Base-by-base conservation (phyloP, 805 yeast genomes). In the Starmerella roubikii region DNA sequence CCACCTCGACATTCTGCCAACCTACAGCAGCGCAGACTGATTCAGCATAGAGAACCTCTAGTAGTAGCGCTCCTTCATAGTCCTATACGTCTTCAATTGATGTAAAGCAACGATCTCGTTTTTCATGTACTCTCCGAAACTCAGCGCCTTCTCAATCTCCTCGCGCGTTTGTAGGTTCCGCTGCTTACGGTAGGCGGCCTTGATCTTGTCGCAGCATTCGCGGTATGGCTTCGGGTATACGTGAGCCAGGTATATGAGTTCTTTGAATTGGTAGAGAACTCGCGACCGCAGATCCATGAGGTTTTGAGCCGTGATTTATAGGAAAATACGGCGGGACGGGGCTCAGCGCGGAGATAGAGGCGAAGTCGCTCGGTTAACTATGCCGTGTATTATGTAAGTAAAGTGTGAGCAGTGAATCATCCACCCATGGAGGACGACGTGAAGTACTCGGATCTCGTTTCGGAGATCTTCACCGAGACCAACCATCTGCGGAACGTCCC, bases 171-270 rank as follows among this genome's bases (percentile, higher is more conserved):
- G 34, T 10, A 60, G 35, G 7, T 40, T 44, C 8, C 48, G 39
- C 32, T 58, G 54, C 26, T 39, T 45, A 34, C 50, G 47, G 46
- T 57, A 61, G 11, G 61, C 64, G 13, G 37, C 30, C 32, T 54
- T 51, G 15, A 62, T 46, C 35, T 50, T 46, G 15, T 39, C 40
- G 7, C 56, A 39, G 31, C 57, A 56, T 35, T 50, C 49, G 13
- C 40, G 44, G 41, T 60, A 59, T 9, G 63, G 63, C 26, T 46
- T 50, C 11, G 66, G 66, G 38, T 60, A 61, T 27, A 58, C 63
- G 21, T 51, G 48, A 15, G 62, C 64, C 56, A 61, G 46, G 38
- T 55, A 61, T 7, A 60, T 48, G 27, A 61, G 53, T 32, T 61
- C 64, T 39, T 61, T 61, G 54, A 56, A 61, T 21, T 54, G 51